Conservation (phyloP, 2,329 filamentous ascomycete genomes). For the Penicillium crustosum region DNA sequence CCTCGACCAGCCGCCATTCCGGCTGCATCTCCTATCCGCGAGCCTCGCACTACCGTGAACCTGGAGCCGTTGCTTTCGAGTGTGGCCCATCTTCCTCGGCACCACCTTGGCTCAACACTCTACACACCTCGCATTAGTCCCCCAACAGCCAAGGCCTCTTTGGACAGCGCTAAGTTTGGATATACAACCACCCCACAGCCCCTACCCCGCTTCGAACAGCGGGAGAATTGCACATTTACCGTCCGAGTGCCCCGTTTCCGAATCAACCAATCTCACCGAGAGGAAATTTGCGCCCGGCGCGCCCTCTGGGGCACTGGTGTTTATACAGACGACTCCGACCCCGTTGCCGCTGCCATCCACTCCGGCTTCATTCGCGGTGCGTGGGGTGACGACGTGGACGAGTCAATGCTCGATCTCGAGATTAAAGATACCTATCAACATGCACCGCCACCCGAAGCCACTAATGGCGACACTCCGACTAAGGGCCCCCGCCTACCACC, state of each 20-base stretch:
- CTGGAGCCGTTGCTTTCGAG: conserved; percentile 71
- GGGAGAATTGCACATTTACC: conserved; percentile 87
- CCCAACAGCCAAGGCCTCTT: conserved; percentile 41
- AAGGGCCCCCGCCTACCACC: conserved; percentile 40
- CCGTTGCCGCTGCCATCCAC: conserved; percentile 89
- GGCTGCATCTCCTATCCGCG: conserved; percentile 48
- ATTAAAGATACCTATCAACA: conserved; percentile 49
- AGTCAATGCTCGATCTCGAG: conserved; percentile 61
- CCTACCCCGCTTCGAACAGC: conserved; percentile 72
- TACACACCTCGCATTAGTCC: conserved; percentile 68
- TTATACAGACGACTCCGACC: conserved; percentile 94
- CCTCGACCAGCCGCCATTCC: conserved; percentile 27
- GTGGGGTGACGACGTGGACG: conserved; percentile 76
- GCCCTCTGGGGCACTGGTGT: conserved; percentile 92
- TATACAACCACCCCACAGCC: conserved; percentile 65
- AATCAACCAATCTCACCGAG: conserved; percentile 66
- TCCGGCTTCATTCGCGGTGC: conserved; percentile 88
- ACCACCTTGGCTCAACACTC: conserved; percentile 79
- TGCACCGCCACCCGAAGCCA: conserved; percentile 42
- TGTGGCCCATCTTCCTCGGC: conserved; percentile 67
- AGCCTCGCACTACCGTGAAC: conserved; percentile 64
- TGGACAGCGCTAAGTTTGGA: conserved; percentile 56
- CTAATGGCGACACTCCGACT: conserved; percentile 10
- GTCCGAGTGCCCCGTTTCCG: conserved; percentile 82
- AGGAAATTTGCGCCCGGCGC: conserved; percentile 77